A percentile compares a stretch with the other conserved stretches of the same genome.
These are phyloP conservation scores for Bipolaris gigantea DNA, from an alignment of 2,329 filamentous ascomycete species.

Conservation along the genomic window DNA sequence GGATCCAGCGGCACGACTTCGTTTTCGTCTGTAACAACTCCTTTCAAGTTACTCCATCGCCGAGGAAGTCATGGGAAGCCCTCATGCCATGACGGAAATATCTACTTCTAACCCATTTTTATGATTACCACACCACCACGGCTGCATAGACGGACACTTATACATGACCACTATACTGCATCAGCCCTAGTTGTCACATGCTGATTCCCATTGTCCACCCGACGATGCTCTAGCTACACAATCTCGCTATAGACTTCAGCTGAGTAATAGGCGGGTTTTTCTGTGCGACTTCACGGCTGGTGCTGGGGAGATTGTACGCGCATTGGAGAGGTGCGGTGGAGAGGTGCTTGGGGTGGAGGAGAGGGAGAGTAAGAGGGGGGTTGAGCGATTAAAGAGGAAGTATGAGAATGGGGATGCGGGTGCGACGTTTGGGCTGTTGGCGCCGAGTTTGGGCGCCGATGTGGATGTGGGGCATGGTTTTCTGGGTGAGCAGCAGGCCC, in stretches of 20 bases:
- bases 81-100: background rate
- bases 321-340: conserved; percentile 17
- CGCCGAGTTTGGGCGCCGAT: conserved; percentile 25
- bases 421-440: conserved; percentile 22
- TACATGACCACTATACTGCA: background rate
- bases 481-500: conserved; percentile 24
- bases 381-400: conserved; percentile 12
- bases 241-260: background rate
- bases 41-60: no score
- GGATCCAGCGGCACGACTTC: background rate
- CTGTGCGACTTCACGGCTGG: conserved; percentile 25
- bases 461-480: conserved; percentile 29
- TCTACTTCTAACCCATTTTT: background rate
- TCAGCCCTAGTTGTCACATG: background rate
- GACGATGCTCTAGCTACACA: background rate
- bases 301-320: conserved; percentile 15
- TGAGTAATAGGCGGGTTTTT: conserved; percentile 26
- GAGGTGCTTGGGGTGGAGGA: conserved; percentile 18
- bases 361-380: conserved; percentile 8
- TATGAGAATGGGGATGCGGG: conserved; percentile 23
- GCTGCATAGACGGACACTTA: background rate
- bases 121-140: background rate
- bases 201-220: background rate
- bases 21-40: no score
- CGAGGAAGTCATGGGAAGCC: background rate